Evolutionary conservation across 2,329 filamentous ascomycete genomes (phyloP), one percentile per base, ranked within the genome.

Genomic region (Epichloe bromicola): DNA sequence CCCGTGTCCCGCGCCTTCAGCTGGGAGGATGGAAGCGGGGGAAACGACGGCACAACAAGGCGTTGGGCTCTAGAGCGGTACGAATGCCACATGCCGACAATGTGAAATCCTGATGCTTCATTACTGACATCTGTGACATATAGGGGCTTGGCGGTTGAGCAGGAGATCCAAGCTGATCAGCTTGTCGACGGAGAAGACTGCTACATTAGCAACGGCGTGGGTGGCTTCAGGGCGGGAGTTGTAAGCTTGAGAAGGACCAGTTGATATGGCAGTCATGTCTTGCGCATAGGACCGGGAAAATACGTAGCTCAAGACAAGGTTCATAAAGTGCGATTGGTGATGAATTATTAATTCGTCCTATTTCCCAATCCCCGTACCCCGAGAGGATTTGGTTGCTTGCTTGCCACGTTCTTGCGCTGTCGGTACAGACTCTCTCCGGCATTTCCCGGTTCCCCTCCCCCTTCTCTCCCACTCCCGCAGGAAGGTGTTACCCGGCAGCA

Each of bases 121-220:
- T 15, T 38, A 11, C 48, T 50, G 33, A 50, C 15, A 12, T 19
- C 10, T 38, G 6, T 50, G 17, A 33, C 26, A 33, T 36, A 30
- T 40, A 79, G 75, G 52, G 70, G 68, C 0, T 68, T 93, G 43
- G 89, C 79, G 49, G 71, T 75, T 33, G 86, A 94, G 61, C 76
- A 81, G 55, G 65, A 70, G 3, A 71, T 95, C 15, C 65, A 65
- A n/a, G 71, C 71, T 2, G 68, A 74, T 12, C 81, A 81, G 6
- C 65, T 95, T 12, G 62, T 73, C 3, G 74, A 87, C 56, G 86
- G 83, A 1, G 90, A 96, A 65, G 75, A 83, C 49, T 85, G 90
- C 55, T 95, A 88, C 86, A 69, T 96, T 49, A 95, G 89, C 65
- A 96, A 91, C 65, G 89, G 86, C 0, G 85, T 91, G 1, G 78